phyloP scores from a whole-genome alignment of 169 alveolate species.

The Besnoitia besnoiti region DNA sequence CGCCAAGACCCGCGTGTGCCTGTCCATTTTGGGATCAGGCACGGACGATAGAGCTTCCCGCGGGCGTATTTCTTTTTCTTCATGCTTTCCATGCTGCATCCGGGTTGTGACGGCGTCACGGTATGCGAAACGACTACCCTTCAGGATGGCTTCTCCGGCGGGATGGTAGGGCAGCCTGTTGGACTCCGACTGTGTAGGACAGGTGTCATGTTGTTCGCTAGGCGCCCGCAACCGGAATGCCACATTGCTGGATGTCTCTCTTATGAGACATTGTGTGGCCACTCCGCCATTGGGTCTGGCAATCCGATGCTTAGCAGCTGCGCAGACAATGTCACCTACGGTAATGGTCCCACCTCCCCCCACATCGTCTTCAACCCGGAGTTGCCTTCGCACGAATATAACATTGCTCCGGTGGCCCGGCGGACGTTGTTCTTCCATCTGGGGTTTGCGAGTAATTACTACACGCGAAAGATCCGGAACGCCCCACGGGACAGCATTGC shows the following conservation, averaged over 20 bases:
- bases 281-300: too few species aligned
- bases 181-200: too few species aligned
- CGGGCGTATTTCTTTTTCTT: background rate
- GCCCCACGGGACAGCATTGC: background rate
- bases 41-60: background rate
- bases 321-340: background rate
- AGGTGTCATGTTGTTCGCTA: too few species aligned
- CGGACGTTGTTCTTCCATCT: background rate
- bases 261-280: too few species aligned
- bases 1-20: background rate
- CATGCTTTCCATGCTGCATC: background rate
- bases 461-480: background rate
- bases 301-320: too few species aligned
- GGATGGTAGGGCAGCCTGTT: too few species aligned
- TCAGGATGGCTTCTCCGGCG: too few species aligned
- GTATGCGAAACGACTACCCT: too few species aligned
- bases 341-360: background rate
- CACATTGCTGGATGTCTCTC: too few species aligned
- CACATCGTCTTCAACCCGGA: background rate
- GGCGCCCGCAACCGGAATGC: too few species aligned
- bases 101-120: too few species aligned
- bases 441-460: background rate
- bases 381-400: slow-evolving; percentile 13
- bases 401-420: background rate
- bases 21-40: background rate